Base-by-base conservation (phyloP, 441 rosid species). In the Eutrema salsugineum region DNA sequence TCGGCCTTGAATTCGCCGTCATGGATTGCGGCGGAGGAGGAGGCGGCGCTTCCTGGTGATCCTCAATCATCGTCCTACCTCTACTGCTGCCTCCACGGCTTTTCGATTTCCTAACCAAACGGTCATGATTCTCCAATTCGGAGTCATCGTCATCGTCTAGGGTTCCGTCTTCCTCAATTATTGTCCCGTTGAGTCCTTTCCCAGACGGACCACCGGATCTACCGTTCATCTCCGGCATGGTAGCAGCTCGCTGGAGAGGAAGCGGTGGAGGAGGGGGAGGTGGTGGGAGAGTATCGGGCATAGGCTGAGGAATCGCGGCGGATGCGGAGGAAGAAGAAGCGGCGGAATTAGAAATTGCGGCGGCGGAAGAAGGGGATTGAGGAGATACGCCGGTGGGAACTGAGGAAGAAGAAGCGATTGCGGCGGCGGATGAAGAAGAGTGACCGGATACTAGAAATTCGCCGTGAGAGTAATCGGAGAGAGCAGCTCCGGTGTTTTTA, bases 401-500 rank as follows among this genome's bases (percentile, higher is more conserved):
- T 4, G 79, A 70, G 14, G 79, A 54, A 28, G 66, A n/a, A 40
- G 76, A 58, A 48, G 62, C 61, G 44, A 53, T 28, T 5, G 57
- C 8, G 0, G 73, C 7, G 2, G 39, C 6, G 43, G 50, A 49
- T 44, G 58, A 69, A 16, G 67, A n/a, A 11, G 68, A 48, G 33
- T 78, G 75, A 32, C 6, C 36, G 19, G 82, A 80, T 57, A 83
- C 70, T 43, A 77, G 75, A 11, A 84, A 77, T 77, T 93, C 97
- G 16, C 87, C 89, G 20, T 85, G 89, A 16, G 91, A 81, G 72
- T 83, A 91, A 53, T 88, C 97, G 70, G 88, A 85, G 70, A 94
- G 91, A 60, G 97, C 97, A 33, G 96, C 97, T 66, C 97, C 97
- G 66, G 97, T 85, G 86, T 88, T 86, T 72, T 87, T 88, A 12